Evolutionary conservation across 2,329 filamentous ascomycete genomes (phyloP), one percentile per base, ranked within the genome.

Genomic region (Coniochaeta ligniaria): DNA sequence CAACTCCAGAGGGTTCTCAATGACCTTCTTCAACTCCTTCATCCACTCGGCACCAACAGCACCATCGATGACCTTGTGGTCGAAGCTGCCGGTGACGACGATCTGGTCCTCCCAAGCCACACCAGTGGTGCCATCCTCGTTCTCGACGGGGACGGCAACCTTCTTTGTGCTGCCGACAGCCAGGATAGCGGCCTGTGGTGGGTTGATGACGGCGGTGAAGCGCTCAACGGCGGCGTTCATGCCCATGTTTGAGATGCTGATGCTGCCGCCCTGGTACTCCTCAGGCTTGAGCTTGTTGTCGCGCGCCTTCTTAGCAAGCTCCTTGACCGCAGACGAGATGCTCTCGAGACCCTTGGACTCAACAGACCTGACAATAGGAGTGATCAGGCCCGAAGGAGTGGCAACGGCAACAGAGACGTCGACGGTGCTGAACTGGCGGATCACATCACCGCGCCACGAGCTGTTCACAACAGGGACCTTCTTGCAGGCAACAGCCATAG

Each of bases 231-330:
- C 94, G 56, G 88, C 73, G 85, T 99, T 99, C 95, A 99, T 99
- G 78, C 95, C 95, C 95, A 99, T 96, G 87, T 99, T 99, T 80
- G 91, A 96, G 79, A 99, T 98, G 76, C 94, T 97, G 80, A 99
- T 96, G 75, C 92, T 96, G 75, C 95, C 95, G 60, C 95, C 95
- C 83, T 97, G 94, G 87, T 96, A 99, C 80, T 99, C 93, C 77
- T 99, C 94, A 56, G 95, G 95, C 89, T 98, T 98, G 70, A 99
- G 90, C 87, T 98, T 99, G 80, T 91, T 91, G 69, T 98, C 95
- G 64, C 92, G 87, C 64, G 95, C 95, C 75, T 92, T 91, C 87
- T 96, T 96, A 74, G 93, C 93, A 60, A 99, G 90, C 73, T 96
- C 92, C 84, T 98, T 98, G 80, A 99, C 89, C 75, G 91, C 84